A percentile compares a stretch with the other conserved stretches of the same genome.
Evolutionary conservation across 495 filamentous ascomycete genomes (phyloP).

Genomic region (Podospora conica): DNA sequence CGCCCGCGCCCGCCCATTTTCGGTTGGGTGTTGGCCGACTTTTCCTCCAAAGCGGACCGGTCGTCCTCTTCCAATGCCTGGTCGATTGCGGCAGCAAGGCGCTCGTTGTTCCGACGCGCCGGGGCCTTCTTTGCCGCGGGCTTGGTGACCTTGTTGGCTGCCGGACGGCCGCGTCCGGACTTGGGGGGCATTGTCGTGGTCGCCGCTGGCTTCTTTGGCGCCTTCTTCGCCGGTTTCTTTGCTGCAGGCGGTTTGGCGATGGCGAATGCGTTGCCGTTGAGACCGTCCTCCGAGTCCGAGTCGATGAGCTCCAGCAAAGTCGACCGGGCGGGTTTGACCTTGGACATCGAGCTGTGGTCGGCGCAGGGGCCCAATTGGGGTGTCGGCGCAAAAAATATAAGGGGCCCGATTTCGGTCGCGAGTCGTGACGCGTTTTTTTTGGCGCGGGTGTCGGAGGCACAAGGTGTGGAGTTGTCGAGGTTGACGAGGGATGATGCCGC

Average conservation of each 20-base stretch:
- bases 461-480: background rate
- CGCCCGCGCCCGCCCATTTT: constrained; percentile 27
- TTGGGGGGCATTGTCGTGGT: constrained; percentile 40
- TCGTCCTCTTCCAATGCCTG: constrained; percentile 19
- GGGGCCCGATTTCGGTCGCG: background rate
- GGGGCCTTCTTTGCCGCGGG: constrained; percentile 26
- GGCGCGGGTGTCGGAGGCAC: background rate
- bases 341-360: constrained; percentile 28
- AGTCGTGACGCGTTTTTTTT: background rate
- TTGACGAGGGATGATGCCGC: constrained; percentile 1
- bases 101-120: constrained; percentile 24
- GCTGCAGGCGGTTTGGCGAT: constrained; percentile 13
- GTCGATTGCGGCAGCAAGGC: constrained; percentile 28
- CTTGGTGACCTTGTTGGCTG: constrained; percentile 37
- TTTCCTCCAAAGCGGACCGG: constrained; percentile 42
- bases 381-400: background rate
- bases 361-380: background rate
- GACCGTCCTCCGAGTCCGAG: constrained; percentile 61
- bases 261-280: constrained; percentile 37
- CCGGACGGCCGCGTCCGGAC: constrained; percentile 19
- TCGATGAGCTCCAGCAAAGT: constrained; percentile 58
- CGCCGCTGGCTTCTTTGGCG: constrained; percentile 1
- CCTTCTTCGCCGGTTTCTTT: background rate
- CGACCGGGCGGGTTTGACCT: constrained; percentile 29
- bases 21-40: constrained; percentile 33